Evolutionary conservation across 164 flowering plant genomes (phyloP).

Genomic region (Malania oleifera): DNA sequence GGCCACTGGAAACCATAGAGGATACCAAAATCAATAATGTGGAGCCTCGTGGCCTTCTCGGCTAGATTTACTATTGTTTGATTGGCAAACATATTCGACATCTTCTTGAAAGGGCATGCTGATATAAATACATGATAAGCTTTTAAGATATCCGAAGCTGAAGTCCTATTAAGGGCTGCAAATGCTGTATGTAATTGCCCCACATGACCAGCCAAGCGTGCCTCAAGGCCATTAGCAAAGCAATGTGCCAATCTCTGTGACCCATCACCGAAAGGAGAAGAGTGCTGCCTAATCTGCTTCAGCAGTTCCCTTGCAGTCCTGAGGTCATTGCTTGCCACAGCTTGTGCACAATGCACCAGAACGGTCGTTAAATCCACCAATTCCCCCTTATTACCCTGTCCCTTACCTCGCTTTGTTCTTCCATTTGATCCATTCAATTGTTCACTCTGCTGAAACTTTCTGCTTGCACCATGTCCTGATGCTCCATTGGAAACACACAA

Average conservation of each 20-base stretch:
- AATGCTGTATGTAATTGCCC: slow-evolving; percentile 1
- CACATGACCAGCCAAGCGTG: slow-evolving; percentile 32
- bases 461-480: background rate
- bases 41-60: slow-evolving; percentile 25
- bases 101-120: slow-evolving; percentile 28
- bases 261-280: slow-evolving; percentile 35
- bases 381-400: slow-evolving; percentile 3
- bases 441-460: background rate
- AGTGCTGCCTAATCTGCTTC: slow-evolving; percentile 36
- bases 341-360: slow-evolving; percentile 33
- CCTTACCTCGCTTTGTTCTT: background rate
- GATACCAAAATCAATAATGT: slow-evolving; percentile 39
- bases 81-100: slow-evolving; percentile 21
- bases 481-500: background rate
- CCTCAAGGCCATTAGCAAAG: slow-evolving; percentile 42
- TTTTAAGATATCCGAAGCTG: slow-evolving; percentile 33
- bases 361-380: slow-evolving; percentile 25
- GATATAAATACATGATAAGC: slow-evolving; percentile 21
- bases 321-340: slow-evolving; percentile 28
- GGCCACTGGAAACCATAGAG: slow-evolving; percentile 45
- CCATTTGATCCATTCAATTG: slow-evolving; percentile 8
- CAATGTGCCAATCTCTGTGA: slow-evolving; percentile 37
- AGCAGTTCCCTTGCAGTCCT: slow-evolving; percentile 31
- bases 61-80: slow-evolving; percentile 16
- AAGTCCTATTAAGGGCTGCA: slow-evolving; percentile 6